Base-by-base conservation (phyloP, 768 basidiomycete species). In the Bullera alba region DNA sequence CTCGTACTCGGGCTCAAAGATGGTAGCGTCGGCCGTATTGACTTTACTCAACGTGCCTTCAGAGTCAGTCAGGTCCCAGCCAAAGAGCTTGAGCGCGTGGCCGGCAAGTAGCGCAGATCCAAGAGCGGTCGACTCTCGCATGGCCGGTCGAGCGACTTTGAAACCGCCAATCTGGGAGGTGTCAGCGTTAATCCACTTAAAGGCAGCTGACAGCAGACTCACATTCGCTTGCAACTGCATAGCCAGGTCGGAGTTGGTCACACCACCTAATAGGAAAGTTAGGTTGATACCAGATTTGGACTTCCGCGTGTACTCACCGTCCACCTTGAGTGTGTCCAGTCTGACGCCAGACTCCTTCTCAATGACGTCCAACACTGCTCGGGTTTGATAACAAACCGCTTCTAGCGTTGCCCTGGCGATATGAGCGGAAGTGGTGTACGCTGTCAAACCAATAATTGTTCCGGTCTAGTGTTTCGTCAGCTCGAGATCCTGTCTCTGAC, bases 111-210 rank as follows among this genome's bases (percentile, higher is more conserved):
- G 76, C 21, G 95, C 95, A 7, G 91, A 88, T 17, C 95, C 95
- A 42, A 99, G 78, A 2, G 95, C 95, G 15, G 95, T 99, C 2
- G 88, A 92, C 72, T 99, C 95, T 70, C 93, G 77, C 95, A 99
- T 99, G 67, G 88, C 84, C 10, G 93, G 95, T 48, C 95, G 79
- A 51, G 92, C 76, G 56, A 99, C 87, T 25, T 81, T 82, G 74
- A 95, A 92, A 14, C 92, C 93, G 26, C 91, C 89, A 36, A 93
- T 76, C 69, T 95, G 85, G 0, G 12, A 22, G 8, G 15, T 8
- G 21, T 21, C 87, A 93, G 42, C 14, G 42, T 28, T 28, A 43
- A 10, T 28, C 6, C 32, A 34, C 32, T 34, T 34, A 14, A 35
- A 21, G 42, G 27, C 8, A 29, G 7, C 12, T 23, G 46, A 21